Conservation (phyloP, 2,329 filamentous ascomycete species). For the Bipolaris bicolor region DNA sequence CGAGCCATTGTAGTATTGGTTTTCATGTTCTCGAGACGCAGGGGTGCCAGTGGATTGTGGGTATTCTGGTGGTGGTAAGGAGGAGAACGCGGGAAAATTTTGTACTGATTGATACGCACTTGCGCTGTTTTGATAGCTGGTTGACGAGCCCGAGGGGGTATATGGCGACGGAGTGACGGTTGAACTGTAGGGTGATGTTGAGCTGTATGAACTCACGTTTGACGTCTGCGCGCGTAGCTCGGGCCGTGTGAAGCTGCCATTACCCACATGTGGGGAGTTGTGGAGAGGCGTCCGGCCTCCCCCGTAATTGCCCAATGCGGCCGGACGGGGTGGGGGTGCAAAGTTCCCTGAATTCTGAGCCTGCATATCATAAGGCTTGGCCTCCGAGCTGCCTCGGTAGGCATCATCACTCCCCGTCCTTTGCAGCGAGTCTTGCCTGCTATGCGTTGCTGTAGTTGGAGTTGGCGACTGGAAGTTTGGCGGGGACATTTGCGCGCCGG, state of each 20-base stretch:
- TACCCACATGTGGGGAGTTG: conserved; percentile 46
- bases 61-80: conserved; percentile 66
- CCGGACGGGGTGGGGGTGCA: conserved; percentile 46
- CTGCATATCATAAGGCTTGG: conserved; percentile 47
- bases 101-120: conserved; percentile 64
- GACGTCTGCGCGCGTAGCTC: conserved; percentile 47
- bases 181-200: conserved; percentile 45
- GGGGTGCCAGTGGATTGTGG: conserved; percentile 44
- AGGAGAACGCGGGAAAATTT: conserved; percentile 66
- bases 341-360: conserved; percentile 42
- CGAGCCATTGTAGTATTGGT: conserved; percentile 46
- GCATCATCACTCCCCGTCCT: conserved; percentile 46
- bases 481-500: conserved; percentile 44
- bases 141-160: conserved; percentile 54
- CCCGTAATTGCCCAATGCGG: conserved; percentile 41
- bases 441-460: conserved; percentile 37
- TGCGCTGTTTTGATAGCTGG: conserved; percentile 44
- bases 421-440: conserved; percentile 41
- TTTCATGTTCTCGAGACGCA: conserved; percentile 43
- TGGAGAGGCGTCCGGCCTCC: conserved; percentile 40
- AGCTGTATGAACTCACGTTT: conserved; percentile 42
- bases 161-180: conserved; percentile 55
- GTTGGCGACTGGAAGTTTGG: conserved; percentile 43
- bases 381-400: conserved; percentile 38
- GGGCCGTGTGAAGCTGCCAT: conserved; percentile 43